These are phyloP conservation scores for Celoporthe dispersa DNA, from an alignment of 2,329 filamentous ascomycete genomes.

Conservation along the genomic window DNA sequence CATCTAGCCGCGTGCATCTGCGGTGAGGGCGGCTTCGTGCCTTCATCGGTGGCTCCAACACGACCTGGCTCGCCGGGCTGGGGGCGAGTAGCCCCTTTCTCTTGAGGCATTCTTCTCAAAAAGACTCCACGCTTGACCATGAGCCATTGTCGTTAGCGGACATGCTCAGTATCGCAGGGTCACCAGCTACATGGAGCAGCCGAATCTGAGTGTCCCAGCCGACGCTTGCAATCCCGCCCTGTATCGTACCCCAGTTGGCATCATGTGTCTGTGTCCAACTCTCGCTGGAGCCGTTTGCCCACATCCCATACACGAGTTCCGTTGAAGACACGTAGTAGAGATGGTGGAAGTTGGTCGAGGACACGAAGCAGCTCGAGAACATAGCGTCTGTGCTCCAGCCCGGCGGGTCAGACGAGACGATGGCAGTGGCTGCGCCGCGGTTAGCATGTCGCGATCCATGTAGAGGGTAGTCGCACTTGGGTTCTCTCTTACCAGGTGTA, in stretches of 20 bases:
- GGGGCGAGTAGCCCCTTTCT: neutral
- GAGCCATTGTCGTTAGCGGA: neutral
- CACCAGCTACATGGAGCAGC: constrained; percentile 5
- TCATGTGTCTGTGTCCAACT: neutral
- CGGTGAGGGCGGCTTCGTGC: neutral
- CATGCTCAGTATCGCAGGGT: neutral
- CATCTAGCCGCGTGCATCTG: neutral
- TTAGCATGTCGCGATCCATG: neutral
- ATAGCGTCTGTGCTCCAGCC: neutral
- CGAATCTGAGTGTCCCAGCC: constrained; percentile 6
- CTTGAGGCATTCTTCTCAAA: neutral
- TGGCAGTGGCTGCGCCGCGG: neutral
- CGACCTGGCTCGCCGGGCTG: neutral
- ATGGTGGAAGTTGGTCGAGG: neutral
- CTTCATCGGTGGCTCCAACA: neutral
- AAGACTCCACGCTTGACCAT: constrained; percentile 17
- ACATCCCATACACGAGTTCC: neutral
- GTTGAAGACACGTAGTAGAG: constrained; percentile 7
- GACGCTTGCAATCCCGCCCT: constrained; percentile 9
- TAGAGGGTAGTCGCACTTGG: neutral
- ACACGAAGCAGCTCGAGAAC: constrained; percentile 1
- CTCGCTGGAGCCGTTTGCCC: neutral
- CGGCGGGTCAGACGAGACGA: neutral
- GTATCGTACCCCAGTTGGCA: neutral
- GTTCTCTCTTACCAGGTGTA: neutral